These are phyloP conservation scores for Leccinum holopus DNA, from an alignment of 1,284 basidiomycete species.

Conservation along the genomic window DNA sequence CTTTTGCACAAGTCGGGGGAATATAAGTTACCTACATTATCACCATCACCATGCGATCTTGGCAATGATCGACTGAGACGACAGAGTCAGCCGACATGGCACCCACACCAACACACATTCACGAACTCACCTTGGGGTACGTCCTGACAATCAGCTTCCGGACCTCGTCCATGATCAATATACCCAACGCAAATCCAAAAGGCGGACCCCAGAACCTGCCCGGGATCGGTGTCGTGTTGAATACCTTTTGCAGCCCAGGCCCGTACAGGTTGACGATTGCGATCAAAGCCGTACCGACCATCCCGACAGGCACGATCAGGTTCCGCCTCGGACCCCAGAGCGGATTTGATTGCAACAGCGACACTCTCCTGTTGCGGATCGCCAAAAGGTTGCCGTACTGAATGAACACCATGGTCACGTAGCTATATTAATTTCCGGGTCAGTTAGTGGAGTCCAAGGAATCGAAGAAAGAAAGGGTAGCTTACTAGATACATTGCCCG, in stretches of 20 bases:
- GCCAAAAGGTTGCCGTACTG: slow-evolving; percentile 37
- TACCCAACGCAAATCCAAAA: slow-evolving; percentile 39
- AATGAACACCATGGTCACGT: slow-evolving; percentile 39
- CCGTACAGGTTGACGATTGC: slow-evolving; percentile 38
- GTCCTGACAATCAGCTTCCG: slow-evolving; percentile 42
- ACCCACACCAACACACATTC: background rate
- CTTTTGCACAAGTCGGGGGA: background rate
- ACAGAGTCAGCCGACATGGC: slow-evolving; percentile 12
- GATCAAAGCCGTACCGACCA: slow-evolving; percentile 37
- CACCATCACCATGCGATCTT: slow-evolving; percentile 32
- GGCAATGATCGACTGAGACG: slow-evolving; percentile 29
- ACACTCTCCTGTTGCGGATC: slow-evolving; percentile 36
- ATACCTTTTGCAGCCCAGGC: slow-evolving; percentile 20
- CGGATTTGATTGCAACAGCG: slow-evolving; percentile 35
- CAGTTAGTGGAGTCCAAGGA: background rate
- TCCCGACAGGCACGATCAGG: slow-evolving; percentile 35
- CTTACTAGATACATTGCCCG: slow-evolving; percentile 32
- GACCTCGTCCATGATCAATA: slow-evolving; percentile 40
- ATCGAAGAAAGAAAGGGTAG: background rate
- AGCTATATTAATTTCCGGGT: slow-evolving; percentile 26
- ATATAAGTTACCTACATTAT: background rate
- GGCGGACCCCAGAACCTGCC: slow-evolving; percentile 44
- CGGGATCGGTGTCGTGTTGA: slow-evolving; percentile 39
- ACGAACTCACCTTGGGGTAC: slow-evolving; percentile 38
- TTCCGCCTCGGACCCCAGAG: slow-evolving; percentile 40